A percentile compares a stretch with the other conserved stretches of the same genome.
Conservation (phyloP, 306 rosid genomes). For the Gleditsia sinensis region DNA sequence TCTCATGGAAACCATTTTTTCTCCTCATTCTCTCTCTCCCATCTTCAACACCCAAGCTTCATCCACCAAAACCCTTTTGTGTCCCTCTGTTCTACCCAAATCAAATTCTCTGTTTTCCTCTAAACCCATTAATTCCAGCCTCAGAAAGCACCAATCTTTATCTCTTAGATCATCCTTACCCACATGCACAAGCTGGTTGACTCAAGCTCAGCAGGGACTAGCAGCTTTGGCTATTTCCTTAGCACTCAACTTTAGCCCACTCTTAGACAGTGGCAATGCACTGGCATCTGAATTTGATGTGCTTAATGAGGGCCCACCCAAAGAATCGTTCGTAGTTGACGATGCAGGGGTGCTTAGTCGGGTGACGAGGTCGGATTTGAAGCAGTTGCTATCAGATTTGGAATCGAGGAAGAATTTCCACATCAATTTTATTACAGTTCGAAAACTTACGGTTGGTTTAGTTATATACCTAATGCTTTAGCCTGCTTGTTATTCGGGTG, state of each 20-base stretch:
- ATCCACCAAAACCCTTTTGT: constrained; percentile 40
- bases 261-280: constrained; percentile 60
- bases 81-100: too few species aligned
- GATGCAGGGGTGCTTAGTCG: constrained; percentile 97
- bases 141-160: constrained; percentile 47
- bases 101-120: constrained; percentile 31
- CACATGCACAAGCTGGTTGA: constrained; percentile 50
- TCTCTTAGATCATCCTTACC: constrained; percentile 41
- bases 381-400: constrained; percentile 71
- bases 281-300: constrained; percentile 92
- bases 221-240: constrained; percentile 87
- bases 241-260: constrained; percentile 79
- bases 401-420: constrained; percentile 83
- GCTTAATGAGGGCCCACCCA: constrained; percentile 78
- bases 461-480: constrained; percentile 24
- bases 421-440: constrained; percentile 76
- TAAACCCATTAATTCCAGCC: constrained; percentile 54
- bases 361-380: constrained; percentile 84
- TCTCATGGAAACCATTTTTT: constrained; percentile 84
- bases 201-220: constrained; percentile 77
- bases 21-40: constrained; percentile 75
- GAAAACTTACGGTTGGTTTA: constrained; percentile 97
- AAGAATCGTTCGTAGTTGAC: constrained; percentile 77
- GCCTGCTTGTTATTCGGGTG: background rate
- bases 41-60: constrained; percentile 59